Evolutionary conservation across 768 basidiomycete species (phyloP).

Genomic region (Lactarius vividus): DNA sequence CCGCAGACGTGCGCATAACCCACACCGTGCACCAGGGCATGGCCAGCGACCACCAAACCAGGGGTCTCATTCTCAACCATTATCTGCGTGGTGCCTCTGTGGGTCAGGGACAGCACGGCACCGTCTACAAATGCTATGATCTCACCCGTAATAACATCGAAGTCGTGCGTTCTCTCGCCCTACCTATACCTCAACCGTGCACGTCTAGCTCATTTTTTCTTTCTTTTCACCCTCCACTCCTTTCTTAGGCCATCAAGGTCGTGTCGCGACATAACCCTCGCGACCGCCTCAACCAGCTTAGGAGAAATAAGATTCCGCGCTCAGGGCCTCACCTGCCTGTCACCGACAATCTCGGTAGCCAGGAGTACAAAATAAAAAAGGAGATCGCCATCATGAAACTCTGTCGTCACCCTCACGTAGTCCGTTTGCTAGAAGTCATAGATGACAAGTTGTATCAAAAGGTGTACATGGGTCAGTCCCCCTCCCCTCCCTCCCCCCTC

Average conservation of each 20-base stretch:
- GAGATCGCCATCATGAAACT: conserved; percentile 99
- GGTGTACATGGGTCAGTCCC: conserved; percentile 80
- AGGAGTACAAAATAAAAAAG: conserved; percentile 80
- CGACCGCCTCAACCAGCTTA: conserved; percentile 52
- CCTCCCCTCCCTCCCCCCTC: neutral
- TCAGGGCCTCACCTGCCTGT: conserved; percentile 51
- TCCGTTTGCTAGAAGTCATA: conserved; percentile 89
- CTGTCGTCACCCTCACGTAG: conserved; percentile 84
- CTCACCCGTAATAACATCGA: conserved; percentile 38
- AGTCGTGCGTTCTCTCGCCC: conserved; percentile 46
- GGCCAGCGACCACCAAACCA: conserved; percentile 38
- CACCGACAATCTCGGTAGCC: conserved; percentile 65
- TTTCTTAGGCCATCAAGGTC: conserved; percentile 69
- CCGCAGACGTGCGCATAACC: conserved; percentile 26
- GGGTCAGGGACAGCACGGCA: conserved; percentile 88
- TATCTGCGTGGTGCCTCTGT: conserved; percentile 75
- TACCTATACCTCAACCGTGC: conserved; percentile 27
- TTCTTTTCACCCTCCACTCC: neutral
- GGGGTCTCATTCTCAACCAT: conserved; percentile 69
- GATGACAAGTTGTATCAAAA: conserved; percentile 85
- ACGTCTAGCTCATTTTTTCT: neutral
- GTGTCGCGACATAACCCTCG: conserved; percentile 71
- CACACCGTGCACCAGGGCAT: conserved; percentile 34
- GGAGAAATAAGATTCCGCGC: conserved; percentile 43
- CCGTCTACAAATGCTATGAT: conserved; percentile 74